phyloP scores from a whole-genome alignment of 108 stramenopile species.

The Nannochloropsis salina region DNA sequence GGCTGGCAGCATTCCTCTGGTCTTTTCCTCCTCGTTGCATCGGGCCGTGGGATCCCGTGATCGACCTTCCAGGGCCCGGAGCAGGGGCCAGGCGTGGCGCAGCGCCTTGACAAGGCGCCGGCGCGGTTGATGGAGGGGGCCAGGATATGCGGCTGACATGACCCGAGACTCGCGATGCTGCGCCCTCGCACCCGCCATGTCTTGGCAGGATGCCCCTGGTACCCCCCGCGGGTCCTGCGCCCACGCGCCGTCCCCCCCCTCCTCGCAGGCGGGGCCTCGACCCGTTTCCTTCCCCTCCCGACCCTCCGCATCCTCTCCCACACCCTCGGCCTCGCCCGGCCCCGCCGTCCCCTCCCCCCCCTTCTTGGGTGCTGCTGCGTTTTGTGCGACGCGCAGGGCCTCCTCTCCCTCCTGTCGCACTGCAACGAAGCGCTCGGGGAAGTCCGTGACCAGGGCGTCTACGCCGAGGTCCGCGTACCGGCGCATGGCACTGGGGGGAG shows the following conservation, averaged over 20 bases:
- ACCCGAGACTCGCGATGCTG: not conserved
- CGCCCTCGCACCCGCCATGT: not conserved
- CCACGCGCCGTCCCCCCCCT: not conserved
- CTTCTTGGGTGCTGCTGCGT: not conserved
- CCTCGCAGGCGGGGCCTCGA: not conserved
- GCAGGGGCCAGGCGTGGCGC: not conserved
- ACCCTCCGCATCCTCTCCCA: not conserved
- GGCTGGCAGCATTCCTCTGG: not conserved
- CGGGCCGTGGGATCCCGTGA: not conserved
- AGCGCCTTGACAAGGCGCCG: not conserved
- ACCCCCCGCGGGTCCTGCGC: not conserved
- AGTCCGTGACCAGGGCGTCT: not conserved
- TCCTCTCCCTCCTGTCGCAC: slow-evolving; percentile 12
- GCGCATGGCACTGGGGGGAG: slow-evolving; percentile 5
- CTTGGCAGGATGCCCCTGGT: not conserved
- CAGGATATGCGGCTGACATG: not conserved
- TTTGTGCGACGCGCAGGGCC: not conserved
- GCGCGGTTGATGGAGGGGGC: not conserved
- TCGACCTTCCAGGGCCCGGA: not conserved
- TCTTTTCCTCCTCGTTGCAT: not conserved
- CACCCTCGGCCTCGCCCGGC: not conserved
- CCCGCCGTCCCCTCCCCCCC: not conserved
- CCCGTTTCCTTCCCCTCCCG: not conserved
- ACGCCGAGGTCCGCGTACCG: not conserved
- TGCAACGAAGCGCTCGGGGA: slow-evolving; percentile 3